These are phyloP conservation scores for Lachancea sp. DNA, from an alignment of 805 yeast species.

Conservation along the genomic window DNA sequence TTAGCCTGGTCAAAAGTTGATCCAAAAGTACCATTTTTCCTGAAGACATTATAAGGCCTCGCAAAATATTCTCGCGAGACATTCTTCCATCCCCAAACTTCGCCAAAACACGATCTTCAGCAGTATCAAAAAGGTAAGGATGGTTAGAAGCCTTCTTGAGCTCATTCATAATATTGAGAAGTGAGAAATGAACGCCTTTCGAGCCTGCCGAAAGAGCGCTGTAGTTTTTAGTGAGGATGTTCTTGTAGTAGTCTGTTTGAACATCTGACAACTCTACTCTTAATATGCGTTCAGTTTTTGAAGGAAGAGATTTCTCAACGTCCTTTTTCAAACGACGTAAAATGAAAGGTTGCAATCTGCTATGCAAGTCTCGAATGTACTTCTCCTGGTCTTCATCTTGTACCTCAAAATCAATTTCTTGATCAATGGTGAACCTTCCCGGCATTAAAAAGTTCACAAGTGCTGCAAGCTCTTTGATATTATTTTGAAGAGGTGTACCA, in stretches of 20 bases:
- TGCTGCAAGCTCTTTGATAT: conserved; percentile 92
- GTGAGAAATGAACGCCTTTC: conserved; percentile 69
- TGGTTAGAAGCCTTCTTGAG: conserved; percentile 95
- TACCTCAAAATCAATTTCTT: conserved; percentile 89
- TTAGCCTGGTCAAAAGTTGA: conserved; percentile 73
- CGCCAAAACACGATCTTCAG: conserved; percentile 73
- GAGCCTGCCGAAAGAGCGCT: conserved; percentile 83
- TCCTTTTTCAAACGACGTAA: conserved; percentile 91
- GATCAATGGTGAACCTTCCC: conserved; percentile 81
- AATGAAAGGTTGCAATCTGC: conserved; percentile 83
- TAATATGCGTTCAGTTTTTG: conserved; percentile 89
- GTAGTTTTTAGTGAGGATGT: conserved; percentile 87
- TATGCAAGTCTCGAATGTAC: conserved; percentile 80
- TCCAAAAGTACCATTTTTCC: conserved; percentile 97
- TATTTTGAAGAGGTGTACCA: conserved; percentile 97
- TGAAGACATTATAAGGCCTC: conserved; percentile 94
- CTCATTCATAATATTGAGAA: conserved; percentile 90
- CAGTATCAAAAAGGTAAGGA: conserved; percentile 90
- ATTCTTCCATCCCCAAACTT: conserved; percentile 51
- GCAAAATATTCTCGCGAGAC: conserved; percentile 71
- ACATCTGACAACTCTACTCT: conserved; percentile 92
- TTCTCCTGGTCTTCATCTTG: conserved; percentile 83
- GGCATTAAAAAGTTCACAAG: conserved; percentile 94
- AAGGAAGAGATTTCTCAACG: conserved; percentile 93
- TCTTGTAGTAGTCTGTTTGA: conserved; percentile 92